Evolutionary conservation across 371 early-diverging fungal genomes (phyloP).

Genomic region (Rhizopus sp.): DNA sequence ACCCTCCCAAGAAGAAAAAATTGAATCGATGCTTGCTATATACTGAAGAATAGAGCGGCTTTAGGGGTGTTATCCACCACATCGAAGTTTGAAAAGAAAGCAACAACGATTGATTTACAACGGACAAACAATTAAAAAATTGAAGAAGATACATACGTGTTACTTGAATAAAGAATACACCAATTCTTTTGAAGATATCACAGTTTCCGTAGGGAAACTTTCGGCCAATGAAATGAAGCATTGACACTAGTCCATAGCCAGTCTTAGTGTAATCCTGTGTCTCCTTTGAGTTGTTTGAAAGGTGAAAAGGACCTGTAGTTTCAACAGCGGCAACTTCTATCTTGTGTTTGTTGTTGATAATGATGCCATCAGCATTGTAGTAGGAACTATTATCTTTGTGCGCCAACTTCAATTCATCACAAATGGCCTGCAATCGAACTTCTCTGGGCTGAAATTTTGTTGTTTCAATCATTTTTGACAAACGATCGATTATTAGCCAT

Average conservation of each 20-base stretch:
- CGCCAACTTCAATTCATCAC: conserved; percentile 6
- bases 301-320: conserved; percentile 10
- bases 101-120: too few species aligned
- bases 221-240: conserved; percentile 10
- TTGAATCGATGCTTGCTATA: too few species aligned
- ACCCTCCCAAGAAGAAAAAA: too few species aligned
- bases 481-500: conserved; percentile 15
- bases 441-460: conserved; percentile 15
- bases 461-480: conserved; percentile 13
- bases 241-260: conserved; percentile 11
- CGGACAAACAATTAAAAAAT: too few species aligned
- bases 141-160: too few species aligned
- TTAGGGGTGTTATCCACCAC: too few species aligned
- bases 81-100: too few species aligned
- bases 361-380: conserved; percentile 11
- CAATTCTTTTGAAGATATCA: too few species aligned
- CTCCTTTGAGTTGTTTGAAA: conserved; percentile 12
- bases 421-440: conserved; percentile 12
- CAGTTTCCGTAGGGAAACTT: too few species aligned
- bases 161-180: too few species aligned
- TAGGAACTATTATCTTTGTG: conserved; percentile 10
- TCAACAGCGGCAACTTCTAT: conserved; percentile 9
- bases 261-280: conserved; percentile 12
- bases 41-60: too few species aligned
- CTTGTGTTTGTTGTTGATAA: conserved; percentile 11